phyloP scores from a whole-genome alignment of 140 eudicot species.

The Bidens hawaiensis region DNA sequence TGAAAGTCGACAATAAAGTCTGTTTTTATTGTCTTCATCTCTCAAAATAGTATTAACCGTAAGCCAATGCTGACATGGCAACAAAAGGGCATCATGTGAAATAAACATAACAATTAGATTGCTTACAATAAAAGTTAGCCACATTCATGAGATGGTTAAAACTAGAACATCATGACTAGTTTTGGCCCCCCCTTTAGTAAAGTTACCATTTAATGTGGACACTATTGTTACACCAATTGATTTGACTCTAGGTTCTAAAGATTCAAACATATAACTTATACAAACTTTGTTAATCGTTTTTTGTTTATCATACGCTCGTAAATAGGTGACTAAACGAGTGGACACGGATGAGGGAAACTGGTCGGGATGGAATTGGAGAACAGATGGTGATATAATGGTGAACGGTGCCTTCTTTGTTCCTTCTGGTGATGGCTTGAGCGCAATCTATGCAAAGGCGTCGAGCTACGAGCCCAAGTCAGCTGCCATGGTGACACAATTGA shows the following conservation, averaged over 20 bases:
- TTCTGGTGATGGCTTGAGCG: conserved; percentile 59
- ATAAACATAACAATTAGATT: no score
- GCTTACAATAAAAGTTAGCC: background rate
- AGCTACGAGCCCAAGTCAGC: conserved; percentile 79
- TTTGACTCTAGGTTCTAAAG: background rate
- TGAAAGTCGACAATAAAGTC: no score
- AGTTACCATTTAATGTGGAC: conserved; percentile 2
- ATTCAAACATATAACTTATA: background rate
- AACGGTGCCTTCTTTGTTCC: conserved; percentile 91
- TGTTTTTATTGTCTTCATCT: no score
- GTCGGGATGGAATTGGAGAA: conserved; percentile 86
- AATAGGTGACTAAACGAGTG: conserved; percentile 80
- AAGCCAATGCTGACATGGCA: background rate
- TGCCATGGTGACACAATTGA: conserved; percentile 54
- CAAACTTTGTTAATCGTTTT: background rate
- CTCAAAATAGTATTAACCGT: no score
- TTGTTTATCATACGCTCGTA: background rate
- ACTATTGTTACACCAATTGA: background rate
- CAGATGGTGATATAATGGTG: conserved; percentile 74
- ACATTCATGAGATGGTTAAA: background rate
- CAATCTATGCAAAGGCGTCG: conserved; percentile 58
- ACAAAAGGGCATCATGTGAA: background rate
- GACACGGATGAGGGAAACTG: conserved; percentile 67
- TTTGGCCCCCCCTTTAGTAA: background rate
- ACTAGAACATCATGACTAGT: background rate